A percentile compares a stretch with the other conserved stretches of the same genome.
These are phyloP conservation scores for Termitomyces sp. DNA, from an alignment of 768 basidiomycete species.

Conservation along the genomic window DNA sequence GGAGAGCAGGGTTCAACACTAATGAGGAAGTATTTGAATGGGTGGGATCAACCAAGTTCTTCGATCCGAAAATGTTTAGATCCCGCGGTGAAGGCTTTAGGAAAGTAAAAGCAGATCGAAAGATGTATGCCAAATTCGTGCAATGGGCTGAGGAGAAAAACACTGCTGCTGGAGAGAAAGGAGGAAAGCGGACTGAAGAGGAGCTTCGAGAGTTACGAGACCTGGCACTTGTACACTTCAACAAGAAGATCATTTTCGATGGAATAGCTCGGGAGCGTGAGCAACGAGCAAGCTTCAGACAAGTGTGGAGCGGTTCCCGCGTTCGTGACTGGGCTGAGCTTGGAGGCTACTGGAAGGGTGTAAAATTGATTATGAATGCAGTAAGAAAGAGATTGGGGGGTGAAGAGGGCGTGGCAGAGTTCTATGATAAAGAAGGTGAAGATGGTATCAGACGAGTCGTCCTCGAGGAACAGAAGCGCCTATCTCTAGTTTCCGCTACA, in stretches of 20 bases:
- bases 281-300: conserved; percentile 29
- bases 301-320: conserved; percentile 41
- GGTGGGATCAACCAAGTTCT: conserved; percentile 47
- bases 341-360: conserved; percentile 36
- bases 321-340: conserved; percentile 53
- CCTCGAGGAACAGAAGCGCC: conserved; percentile 1
- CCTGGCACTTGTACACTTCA: conserved; percentile 47
- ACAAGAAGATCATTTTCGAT: conserved; percentile 44
- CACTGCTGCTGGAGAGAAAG: conserved; percentile 4
- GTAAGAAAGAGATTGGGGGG: conserved; percentile 44
- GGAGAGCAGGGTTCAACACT: conserved; percentile 48
- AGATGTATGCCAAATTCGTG: conserved; percentile 58
- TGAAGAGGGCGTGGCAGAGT: conserved; percentile 32
- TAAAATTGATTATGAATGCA: conserved; percentile 40
- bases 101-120: conserved; percentile 43
- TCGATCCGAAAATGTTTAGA: conserved; percentile 35
- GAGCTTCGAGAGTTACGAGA: conserved; percentile 21
- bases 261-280: conserved; percentile 23
- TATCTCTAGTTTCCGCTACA: background rate
- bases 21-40: conserved; percentile 56
- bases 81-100: conserved; percentile 29
- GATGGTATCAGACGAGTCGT: conserved; percentile 3
- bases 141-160: conserved; percentile 34
- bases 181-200: conserved; percentile 6
- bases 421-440: conserved; percentile 24